Evolutionary conservation across 2,329 filamentous ascomycete species (phyloP).

Genomic region (Pyricularia pennisetigena): DNA sequence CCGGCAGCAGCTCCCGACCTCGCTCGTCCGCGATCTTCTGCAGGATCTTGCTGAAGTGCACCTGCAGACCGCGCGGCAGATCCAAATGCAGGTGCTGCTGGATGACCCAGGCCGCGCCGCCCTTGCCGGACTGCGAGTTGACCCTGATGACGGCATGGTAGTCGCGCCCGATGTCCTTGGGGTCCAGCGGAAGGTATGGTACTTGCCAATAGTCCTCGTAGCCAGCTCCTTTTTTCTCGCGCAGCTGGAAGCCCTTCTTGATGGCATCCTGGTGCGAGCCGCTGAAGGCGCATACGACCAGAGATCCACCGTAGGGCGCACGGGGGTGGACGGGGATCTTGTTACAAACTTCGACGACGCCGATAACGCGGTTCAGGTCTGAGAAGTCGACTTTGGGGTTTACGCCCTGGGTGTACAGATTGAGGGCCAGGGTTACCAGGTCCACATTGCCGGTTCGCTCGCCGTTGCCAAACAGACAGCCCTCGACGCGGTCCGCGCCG

Average conservation of each 20-base stretch:
- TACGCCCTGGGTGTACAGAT: slow-evolving; percentile 90
- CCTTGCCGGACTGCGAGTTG: slow-evolving; percentile 94
- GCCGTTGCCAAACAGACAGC: slow-evolving; percentile 88
- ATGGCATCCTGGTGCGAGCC: slow-evolving; percentile 94
- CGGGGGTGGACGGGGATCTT: slow-evolving; percentile 90
- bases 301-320: slow-evolving; percentile 80
- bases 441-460: slow-evolving; percentile 95
- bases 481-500: slow-evolving; percentile 87
- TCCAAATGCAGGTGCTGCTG: slow-evolving; percentile 83
- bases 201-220: slow-evolving; percentile 69
- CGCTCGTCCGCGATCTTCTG: slow-evolving; percentile 72
- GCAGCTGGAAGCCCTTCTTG: slow-evolving; percentile 76
- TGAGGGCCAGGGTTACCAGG: slow-evolving; percentile 82
- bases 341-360: slow-evolving; percentile 82
- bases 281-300: slow-evolving; percentile 88
- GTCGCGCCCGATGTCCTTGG: slow-evolving; percentile 86
- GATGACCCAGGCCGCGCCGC: slow-evolving; percentile 90
- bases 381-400: slow-evolving; percentile 83
- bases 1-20: slow-evolving; percentile 73
- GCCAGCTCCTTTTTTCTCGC: slow-evolving; percentile 48
- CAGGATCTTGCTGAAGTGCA: slow-evolving; percentile 82
- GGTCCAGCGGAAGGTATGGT: slow-evolving; percentile 88
- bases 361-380: slow-evolving; percentile 75
- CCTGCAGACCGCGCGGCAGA: slow-evolving; percentile 81
- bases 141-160: slow-evolving; percentile 97